These are phyloP conservation scores for Leccinum aurantiacum DNA, from an alignment of 768 basidiomycete genomes.

Conservation along the genomic window DNA sequence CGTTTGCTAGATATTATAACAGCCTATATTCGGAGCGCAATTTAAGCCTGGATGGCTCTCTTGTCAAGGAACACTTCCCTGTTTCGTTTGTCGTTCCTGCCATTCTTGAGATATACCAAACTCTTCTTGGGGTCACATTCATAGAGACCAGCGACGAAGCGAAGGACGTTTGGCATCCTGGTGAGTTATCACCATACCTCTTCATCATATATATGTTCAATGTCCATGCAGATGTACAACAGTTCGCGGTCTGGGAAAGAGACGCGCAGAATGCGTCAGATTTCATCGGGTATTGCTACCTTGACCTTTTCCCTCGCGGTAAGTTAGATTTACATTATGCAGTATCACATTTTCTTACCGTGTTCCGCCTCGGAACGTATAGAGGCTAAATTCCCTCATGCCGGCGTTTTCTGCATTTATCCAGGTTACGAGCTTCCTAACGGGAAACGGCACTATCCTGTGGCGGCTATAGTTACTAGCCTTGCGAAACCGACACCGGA, in stretches of 20 bases:
- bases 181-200: conserved; percentile 34
- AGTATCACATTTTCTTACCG: background rate
- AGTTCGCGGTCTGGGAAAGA: conserved; percentile 83
- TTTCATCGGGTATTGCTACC: conserved; percentile 84
- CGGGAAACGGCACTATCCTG: conserved; percentile 67
- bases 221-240: conserved; percentile 64
- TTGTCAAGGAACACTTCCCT: conserved; percentile 89
- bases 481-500: conserved; percentile 81
- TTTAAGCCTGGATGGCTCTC: conserved; percentile 69
- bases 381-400: conserved; percentile 84
- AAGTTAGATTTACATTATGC: background rate
- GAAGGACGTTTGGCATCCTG: conserved; percentile 76
- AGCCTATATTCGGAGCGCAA: conserved; percentile 57
- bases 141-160: conserved; percentile 52
- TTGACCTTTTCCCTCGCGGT: conserved; percentile 87
- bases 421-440: conserved; percentile 59
- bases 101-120: conserved; percentile 82
- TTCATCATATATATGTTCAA: background rate
- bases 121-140: conserved; percentile 74
- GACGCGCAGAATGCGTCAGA: conserved; percentile 66
- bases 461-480: conserved; percentile 88
- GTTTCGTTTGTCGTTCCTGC: conserved; percentile 80
- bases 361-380: background rate
- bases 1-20: conserved; percentile 31
- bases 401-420: conserved; percentile 79